Evolutionary conservation across 2,329 filamentous ascomycete genomes (phyloP).

Genomic region (Biscogniauxia marginata): DNA sequence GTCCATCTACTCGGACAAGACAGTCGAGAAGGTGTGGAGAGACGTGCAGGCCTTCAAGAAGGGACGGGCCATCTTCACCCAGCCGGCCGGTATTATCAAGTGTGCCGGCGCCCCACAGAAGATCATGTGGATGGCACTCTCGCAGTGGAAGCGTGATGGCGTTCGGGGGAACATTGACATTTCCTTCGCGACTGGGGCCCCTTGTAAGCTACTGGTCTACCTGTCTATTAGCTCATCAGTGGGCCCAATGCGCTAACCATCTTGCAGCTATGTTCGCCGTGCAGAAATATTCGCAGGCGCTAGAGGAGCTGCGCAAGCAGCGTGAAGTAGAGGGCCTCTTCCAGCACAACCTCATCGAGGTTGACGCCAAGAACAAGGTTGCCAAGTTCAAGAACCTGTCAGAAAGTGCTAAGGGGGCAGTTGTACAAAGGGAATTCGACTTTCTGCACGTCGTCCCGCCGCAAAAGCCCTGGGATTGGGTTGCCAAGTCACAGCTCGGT

Average conservation of each 20-base stretch:
- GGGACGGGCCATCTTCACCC: slow-evolving; percentile 38
- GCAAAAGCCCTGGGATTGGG: slow-evolving; percentile 33
- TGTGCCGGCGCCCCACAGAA: slow-evolving; percentile 41
- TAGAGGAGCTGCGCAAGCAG: slow-evolving; percentile 35
- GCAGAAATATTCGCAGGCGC: slow-evolving; percentile 37
- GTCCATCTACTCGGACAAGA: slow-evolving; percentile 39
- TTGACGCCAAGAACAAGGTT: slow-evolving; percentile 35
- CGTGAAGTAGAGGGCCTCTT: slow-evolving; percentile 38
- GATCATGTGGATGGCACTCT: slow-evolving; percentile 41
- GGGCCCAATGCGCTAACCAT: slow-evolving; percentile 9
- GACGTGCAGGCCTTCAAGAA: slow-evolving; percentile 36
- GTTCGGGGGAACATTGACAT: slow-evolving; percentile 33
- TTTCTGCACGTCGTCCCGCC: slow-evolving; percentile 39
- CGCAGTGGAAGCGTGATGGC: slow-evolving; percentile 36
- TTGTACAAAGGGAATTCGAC: slow-evolving; percentile 34
- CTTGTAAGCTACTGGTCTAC: slow-evolving; percentile 19
- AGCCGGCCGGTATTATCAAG: slow-evolving; percentile 39
- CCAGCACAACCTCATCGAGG: slow-evolving; percentile 37
- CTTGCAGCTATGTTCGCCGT: slow-evolving; percentile 38
- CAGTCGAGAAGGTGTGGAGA: slow-evolving; percentile 35
- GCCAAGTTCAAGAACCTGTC: slow-evolving; percentile 37
- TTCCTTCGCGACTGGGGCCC: slow-evolving; percentile 35
- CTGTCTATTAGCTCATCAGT: not conserved
- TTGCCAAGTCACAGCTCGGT: slow-evolving; percentile 37
- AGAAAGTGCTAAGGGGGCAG: slow-evolving; percentile 23